These are phyloP conservation scores for Boechera stricta DNA, from an alignment of 345 rosid species.

Conservation along the genomic window DNA sequence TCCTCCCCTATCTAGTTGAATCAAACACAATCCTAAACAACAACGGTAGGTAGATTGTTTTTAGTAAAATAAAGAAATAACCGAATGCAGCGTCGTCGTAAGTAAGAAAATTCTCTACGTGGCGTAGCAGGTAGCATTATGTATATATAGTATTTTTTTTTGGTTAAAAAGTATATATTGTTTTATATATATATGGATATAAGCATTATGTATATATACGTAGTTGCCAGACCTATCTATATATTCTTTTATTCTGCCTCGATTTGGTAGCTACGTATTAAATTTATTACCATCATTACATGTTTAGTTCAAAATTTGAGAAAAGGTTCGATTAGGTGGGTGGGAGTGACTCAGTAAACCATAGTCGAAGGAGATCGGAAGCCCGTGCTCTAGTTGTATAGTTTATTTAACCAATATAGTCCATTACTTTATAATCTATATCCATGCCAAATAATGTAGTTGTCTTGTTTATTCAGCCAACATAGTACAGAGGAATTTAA, in stretches of 20 bases:
- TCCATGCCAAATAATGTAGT: background rate
- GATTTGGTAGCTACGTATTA: too few species aligned
- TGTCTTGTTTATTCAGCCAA: background rate
- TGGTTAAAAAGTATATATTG: too few species aligned
- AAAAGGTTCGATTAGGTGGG: background rate
- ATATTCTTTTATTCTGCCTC: too few species aligned
- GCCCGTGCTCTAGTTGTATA: background rate
- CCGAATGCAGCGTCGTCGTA: too few species aligned
- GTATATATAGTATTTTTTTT: too few species aligned
- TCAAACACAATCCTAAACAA: background rate
- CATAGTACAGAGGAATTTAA: background rate
- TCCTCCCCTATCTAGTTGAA: too few species aligned
- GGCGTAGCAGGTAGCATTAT: too few species aligned
- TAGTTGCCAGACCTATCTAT: too few species aligned
- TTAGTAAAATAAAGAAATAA: too few species aligned
- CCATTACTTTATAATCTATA: background rate
- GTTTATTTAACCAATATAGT: background rate
- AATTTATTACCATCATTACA: background rate
- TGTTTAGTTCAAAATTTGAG: background rate
- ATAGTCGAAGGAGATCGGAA: background rate
- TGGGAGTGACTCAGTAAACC: constrained; percentile 12
- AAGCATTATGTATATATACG: too few species aligned
- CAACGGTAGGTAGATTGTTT: constrained; percentile 6
- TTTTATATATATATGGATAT: too few species aligned
- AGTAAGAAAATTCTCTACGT: too few species aligned